Conservation (phyloP, 768 basidiomycete species). For the Tephrocybe rancida region DNA sequence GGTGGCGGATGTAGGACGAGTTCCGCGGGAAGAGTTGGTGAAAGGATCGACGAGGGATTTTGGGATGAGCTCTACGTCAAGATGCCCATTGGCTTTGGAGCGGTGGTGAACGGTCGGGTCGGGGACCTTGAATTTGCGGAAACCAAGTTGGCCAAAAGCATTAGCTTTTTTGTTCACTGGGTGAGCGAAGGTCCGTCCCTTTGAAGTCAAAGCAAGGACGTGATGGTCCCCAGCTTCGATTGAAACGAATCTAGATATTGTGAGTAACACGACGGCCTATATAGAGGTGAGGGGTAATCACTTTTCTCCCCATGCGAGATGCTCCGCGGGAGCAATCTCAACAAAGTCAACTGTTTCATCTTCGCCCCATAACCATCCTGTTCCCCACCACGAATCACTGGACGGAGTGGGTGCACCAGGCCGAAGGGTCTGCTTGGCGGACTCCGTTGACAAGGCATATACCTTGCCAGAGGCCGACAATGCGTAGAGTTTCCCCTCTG, state of each 20-base stretch:
- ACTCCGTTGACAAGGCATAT: conserved; percentile 63
- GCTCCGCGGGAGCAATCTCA: conserved; percentile 60
- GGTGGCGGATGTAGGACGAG: conserved; percentile 30
- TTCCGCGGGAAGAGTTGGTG: conserved; percentile 44
- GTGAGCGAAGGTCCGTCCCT: conserved; percentile 77
- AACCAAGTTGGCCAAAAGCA: conserved; percentile 80
- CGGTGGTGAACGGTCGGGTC: conserved; percentile 30
- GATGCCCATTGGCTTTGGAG: conserved; percentile 28
- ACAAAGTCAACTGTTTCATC: conserved; percentile 54
- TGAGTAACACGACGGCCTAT: background rate
- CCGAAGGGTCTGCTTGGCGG: conserved; percentile 46
- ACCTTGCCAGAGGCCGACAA: conserved; percentile 78
- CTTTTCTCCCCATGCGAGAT: conserved; percentile 69
- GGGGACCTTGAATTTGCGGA: conserved; percentile 61
- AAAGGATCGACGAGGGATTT: conserved; percentile 55
- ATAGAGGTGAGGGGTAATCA: conserved; percentile 29
- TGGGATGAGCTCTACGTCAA: conserved; percentile 58
- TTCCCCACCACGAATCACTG: conserved; percentile 61
- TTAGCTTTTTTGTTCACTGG: conserved; percentile 80
- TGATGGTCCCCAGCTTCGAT: conserved; percentile 77
- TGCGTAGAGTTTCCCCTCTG: conserved; percentile 68
- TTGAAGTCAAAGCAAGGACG: conserved; percentile 69
- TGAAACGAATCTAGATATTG: conserved; percentile 57
- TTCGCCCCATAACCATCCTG: conserved; percentile 60
- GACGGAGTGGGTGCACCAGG: conserved; percentile 41